Evolutionary conservation across 108 stramenopile species (phyloP), one percentile per base, ranked within the genome.

Genomic region (Aureococcus anophagefferens): DNA sequence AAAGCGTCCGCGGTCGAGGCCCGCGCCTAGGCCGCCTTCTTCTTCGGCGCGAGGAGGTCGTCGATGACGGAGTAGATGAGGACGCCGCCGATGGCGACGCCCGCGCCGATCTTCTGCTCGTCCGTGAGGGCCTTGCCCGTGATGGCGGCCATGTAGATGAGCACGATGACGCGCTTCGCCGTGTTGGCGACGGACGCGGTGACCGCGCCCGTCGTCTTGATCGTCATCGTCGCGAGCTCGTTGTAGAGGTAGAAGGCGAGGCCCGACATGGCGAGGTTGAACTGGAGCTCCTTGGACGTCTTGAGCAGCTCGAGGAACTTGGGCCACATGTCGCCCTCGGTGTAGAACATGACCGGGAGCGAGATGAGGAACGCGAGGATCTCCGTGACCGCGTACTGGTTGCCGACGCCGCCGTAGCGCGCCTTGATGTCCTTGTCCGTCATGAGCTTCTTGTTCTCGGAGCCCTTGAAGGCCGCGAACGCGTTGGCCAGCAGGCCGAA

Each of bases 151-250:
- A 80, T 81, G 79, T 82, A 81, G 14, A 84, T 80, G 78, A 84
- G 81, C 29, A 84, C 84, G 37, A 78, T 69, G 44, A 84, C 84
- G 37, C 84, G 79, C 71, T 84, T 84, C 65, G 84, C 84, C 21
- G 84, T 84, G 72, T 84, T 84, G 45, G 84, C 84, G 11, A 84
- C 84, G 44, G 84, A 84, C 13, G 81, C 79, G 16, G 84, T 82
- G 45, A 84, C 84, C 0, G 84, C 78, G 29, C 81, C 81, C 34
- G 81, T 84, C 35, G 77, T 79, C 73, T 81, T 79, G 29, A 84
- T 72, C 29, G 84, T 84, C 69, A 82, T 80, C 13, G 84, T 84
- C 31, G 84, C 84, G 46, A 84, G 79, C 75, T 84, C 84, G 70
- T 84, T 84, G 81, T 84, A 84, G 63, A 81, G 77, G 81, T 82